These are phyloP conservation scores for Nannochloropsis salina DNA, from an alignment of 108 stramenopile species.

Conservation along the genomic window DNA sequence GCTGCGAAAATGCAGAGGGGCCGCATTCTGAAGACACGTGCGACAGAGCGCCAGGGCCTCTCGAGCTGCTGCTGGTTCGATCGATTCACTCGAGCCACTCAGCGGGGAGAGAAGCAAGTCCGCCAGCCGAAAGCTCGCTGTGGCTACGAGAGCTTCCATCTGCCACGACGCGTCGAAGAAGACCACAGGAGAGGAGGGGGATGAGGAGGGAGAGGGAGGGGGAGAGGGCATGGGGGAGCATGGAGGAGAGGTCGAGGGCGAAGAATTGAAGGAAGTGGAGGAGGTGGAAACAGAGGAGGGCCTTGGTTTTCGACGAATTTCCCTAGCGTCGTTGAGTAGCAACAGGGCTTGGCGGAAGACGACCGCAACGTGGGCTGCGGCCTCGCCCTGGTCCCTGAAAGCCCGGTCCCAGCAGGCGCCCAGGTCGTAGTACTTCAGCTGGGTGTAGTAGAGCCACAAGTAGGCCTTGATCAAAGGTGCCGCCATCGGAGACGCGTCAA, in stretches of 20 bases:
- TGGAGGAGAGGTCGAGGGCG: neutral
- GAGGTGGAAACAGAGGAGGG: neutral
- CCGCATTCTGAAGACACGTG: neutral
- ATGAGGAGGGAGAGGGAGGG: neutral
- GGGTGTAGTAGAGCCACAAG: conserved; percentile 4
- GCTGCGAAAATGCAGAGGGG: neutral
- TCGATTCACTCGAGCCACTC: too few species aligned
- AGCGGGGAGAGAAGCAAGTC: neutral
- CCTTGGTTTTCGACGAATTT: neutral
- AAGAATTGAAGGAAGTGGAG: neutral
- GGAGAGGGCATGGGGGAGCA: too few species aligned
- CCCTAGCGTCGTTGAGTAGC: neutral
- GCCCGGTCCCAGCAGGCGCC: neutral
- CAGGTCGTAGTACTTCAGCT: neutral
- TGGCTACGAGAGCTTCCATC: neutral
- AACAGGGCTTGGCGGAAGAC: neutral
- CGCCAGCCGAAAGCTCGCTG: neutral
- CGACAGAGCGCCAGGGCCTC: neutral
- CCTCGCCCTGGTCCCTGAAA: neutral
- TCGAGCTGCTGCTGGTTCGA: neutral
- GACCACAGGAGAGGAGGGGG: neutral
- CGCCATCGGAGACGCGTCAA: neutral
- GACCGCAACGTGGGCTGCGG: neutral
- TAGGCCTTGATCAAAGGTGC: neutral
- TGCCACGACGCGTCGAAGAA: neutral